These are phyloP conservation scores for Penicillium glabrum DNA, from an alignment of 2,329 filamentous ascomycete genomes.

Conservation along the genomic window DNA sequence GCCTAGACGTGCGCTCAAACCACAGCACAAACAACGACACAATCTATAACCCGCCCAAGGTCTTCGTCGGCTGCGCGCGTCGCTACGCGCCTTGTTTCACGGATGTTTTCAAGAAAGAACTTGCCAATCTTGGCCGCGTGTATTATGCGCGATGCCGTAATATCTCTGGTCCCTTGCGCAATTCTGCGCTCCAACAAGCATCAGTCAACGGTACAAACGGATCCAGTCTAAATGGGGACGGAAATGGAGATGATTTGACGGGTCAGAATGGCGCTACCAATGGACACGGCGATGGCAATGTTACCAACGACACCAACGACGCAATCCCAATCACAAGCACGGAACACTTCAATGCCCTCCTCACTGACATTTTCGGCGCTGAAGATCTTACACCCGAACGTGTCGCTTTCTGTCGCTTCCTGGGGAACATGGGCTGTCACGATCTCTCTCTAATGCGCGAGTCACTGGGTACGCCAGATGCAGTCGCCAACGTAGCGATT, in stretches of 20 bases:
- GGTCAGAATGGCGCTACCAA: background rate
- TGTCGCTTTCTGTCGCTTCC: constrained; percentile 41
- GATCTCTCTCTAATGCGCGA: constrained; percentile 58
- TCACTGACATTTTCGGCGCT: constrained; percentile 28
- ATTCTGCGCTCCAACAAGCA: background rate
- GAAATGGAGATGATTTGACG: background rate
- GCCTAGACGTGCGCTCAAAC: background rate
- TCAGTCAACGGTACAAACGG: background rate
- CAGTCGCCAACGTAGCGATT: constrained; percentile 46
- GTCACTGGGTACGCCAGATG: constrained; percentile 50
- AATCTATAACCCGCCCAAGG: constrained; percentile 26
- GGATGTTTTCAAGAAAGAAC: constrained; percentile 53
- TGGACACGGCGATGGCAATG: background rate
- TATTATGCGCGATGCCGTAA: constrained; percentile 54
- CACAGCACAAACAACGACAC: constrained; percentile 32
- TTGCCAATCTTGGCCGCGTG: constrained; percentile 53
- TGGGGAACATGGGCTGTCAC: constrained; percentile 54
- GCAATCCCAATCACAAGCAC: background rate
- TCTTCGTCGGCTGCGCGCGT: constrained; percentile 63
- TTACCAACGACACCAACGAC: background rate
- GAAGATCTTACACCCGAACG: constrained; percentile 31
- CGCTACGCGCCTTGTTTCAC: constrained; percentile 60
- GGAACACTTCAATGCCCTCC: constrained; percentile 14
- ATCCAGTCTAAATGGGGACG: background rate
- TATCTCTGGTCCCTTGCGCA: constrained; percentile 53